phyloP scores from a whole-genome alignment of 768 basidiomycete species.

The Mycena indigotica region DNA sequence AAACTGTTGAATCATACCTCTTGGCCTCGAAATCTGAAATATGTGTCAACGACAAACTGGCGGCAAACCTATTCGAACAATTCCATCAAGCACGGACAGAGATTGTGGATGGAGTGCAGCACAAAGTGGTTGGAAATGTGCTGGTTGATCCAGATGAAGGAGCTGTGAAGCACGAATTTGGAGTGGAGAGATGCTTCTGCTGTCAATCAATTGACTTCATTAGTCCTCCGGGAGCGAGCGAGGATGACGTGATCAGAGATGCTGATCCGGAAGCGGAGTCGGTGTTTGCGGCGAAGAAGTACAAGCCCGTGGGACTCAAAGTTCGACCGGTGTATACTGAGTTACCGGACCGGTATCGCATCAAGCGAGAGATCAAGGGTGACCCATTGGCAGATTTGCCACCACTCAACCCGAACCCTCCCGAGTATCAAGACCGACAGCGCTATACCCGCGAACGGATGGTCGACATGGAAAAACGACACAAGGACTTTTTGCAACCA shows the following conservation, averaged over 20 bases:
- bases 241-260: not conserved
- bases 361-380: constrained; percentile 22
- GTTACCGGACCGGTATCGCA: constrained; percentile 21
- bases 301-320: constrained; percentile 22
- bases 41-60: not conserved
- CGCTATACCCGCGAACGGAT: constrained; percentile 24
- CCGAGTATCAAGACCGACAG: constrained; percentile 16
- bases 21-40: not conserved
- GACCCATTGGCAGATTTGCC: constrained; percentile 27
- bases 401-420: constrained; percentile 17
- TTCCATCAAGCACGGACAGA: not conserved
- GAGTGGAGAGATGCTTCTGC: not conserved
- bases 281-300: constrained; percentile 14
- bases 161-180: not conserved
- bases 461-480: constrained; percentile 17
- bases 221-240: not conserved
- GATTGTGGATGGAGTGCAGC: constrained; percentile 2
- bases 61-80: not conserved
- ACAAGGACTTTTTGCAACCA: constrained; percentile 26
- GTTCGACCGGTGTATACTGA: constrained; percentile 22
- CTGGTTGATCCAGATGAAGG: not conserved
- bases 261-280: not conserved
- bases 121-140: constrained; percentile 7
- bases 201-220: constrained; percentile 5
- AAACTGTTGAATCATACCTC: constrained; percentile 2